Conservation (phyloP, 1,284 basidiomycete genomes). For the Cystobasidiaceae sp. region DNA sequence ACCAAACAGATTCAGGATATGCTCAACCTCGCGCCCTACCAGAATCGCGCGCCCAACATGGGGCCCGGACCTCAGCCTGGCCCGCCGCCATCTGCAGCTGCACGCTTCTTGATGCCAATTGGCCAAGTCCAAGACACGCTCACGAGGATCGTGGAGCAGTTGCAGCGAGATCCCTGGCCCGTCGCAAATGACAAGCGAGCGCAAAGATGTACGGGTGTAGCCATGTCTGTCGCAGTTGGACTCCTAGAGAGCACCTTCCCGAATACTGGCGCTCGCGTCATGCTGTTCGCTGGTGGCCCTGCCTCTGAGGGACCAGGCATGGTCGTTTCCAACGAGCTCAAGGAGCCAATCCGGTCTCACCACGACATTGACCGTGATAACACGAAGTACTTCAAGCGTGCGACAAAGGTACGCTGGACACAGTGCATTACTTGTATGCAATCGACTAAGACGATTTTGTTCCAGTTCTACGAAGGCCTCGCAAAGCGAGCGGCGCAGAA, state of each 20-base stretch:
- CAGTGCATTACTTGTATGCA: neutral
- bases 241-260: slow-evolving; percentile 92
- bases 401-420: slow-evolving; percentile 66
- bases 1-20: slow-evolving; percentile 98
- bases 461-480: slow-evolving; percentile 87
- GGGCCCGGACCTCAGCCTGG: slow-evolving; percentile 51
- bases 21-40: slow-evolving; percentile 69
- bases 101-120: slow-evolving; percentile 88
- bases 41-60: slow-evolving; percentile 40
- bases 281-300: slow-evolving; percentile 96
- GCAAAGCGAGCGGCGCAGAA: slow-evolving; percentile 92
- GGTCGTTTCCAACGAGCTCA: slow-evolving; percentile 91
- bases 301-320: slow-evolving; percentile 94
- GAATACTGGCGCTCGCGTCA: slow-evolving; percentile 91
- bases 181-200: slow-evolving; percentile 92
- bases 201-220: slow-evolving; percentile 93
- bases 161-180: slow-evolving; percentile 93
- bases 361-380: slow-evolving; percentile 98
- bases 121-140: slow-evolving; percentile 95
- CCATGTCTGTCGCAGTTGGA: slow-evolving; percentile 90
- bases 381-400: slow-evolving; percentile 96
- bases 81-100: slow-evolving; percentile 74
- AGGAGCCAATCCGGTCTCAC: slow-evolving; percentile 96
- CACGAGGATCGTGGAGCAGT: slow-evolving; percentile 83
- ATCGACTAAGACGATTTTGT: neutral